These are phyloP conservation scores for Domatiomyces globalis DNA, from an alignment of 2,329 filamentous ascomycete species.

Conservation along the genomic window DNA sequence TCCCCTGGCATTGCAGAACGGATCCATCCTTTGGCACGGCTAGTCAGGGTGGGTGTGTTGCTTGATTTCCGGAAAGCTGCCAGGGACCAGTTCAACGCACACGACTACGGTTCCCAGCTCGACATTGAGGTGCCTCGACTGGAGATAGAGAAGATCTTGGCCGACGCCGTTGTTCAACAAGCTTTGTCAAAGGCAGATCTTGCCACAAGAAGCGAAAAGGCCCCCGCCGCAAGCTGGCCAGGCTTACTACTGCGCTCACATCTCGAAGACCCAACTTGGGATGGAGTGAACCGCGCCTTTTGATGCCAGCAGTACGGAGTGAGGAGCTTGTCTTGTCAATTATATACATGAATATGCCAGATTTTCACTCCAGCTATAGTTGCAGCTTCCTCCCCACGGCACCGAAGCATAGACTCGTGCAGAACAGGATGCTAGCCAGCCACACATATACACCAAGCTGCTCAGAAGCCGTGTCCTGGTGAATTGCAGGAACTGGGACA, in stretches of 20 bases:
- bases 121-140: constrained; percentile 22
- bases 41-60: constrained; percentile 26
- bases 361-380: constrained; percentile 7
- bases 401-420: constrained; percentile 88
- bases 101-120: constrained; percentile 13
- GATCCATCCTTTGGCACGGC: constrained; percentile 25
- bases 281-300: constrained; percentile 19
- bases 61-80: constrained; percentile 27
- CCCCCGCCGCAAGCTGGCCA: constrained; percentile 27
- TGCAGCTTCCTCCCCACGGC: constrained; percentile 71
- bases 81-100: constrained; percentile 10
- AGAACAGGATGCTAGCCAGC: constrained; percentile 88
- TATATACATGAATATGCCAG: background rate
- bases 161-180: constrained; percentile 30
- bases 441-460: constrained; percentile 57
- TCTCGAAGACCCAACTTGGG: constrained; percentile 16
- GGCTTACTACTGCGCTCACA: constrained; percentile 19
- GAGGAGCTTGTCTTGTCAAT: background rate
- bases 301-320: constrained; percentile 2
- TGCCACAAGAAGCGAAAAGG: constrained; percentile 24
- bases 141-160: constrained; percentile 31
- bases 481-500: constrained; percentile 50
- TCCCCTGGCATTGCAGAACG: constrained; percentile 32
- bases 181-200: constrained; percentile 14
- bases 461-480: constrained; percentile 27